Conservation (phyloP, 306 rosid species). For the Citrullus amarus region DNA sequence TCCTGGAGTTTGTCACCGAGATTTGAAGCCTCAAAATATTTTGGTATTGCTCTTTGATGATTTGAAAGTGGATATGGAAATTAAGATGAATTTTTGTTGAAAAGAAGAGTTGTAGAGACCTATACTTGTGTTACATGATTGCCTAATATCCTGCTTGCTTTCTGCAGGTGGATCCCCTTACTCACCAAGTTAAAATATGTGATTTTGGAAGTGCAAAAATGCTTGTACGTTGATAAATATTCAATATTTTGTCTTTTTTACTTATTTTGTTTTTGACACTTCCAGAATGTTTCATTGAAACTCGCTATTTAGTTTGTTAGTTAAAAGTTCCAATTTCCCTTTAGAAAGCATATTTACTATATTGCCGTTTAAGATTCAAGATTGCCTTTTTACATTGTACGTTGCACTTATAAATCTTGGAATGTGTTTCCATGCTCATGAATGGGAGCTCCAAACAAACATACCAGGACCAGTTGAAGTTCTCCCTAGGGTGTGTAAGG, state of each 20-base stretch:
- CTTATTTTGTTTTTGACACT: not conserved
- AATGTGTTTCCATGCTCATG: not conserved
- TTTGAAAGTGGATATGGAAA: not conserved
- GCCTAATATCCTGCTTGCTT: conserved; percentile 16
- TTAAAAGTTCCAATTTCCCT: not conserved
- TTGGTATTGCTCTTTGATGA: conserved; percentile 40
- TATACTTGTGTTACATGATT: not conserved
- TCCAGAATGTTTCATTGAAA: not conserved
- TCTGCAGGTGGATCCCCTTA: conserved; percentile 84
- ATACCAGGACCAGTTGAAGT: not conserved
- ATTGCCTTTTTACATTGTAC: not conserved
- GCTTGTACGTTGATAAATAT: conserved; percentile 46
- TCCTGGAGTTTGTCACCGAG: conserved; percentile 92
- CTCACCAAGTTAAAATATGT: conserved; percentile 91
- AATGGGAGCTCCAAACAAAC: not conserved
- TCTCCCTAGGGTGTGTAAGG: not conserved
- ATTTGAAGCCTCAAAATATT: conserved; percentile 92
- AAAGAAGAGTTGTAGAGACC: not conserved
- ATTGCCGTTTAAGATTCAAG: not conserved
- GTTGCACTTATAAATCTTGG: not conserved
- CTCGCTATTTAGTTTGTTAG: not conserved
- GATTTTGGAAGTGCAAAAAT: conserved; percentile 98
- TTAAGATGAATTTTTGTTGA: not conserved
- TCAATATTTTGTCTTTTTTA: conserved; percentile 8
- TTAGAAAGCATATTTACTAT: not conserved